Conservation (phyloP, 148 eudicot genomes). For the Amaranthus hypochondriacus region DNA sequence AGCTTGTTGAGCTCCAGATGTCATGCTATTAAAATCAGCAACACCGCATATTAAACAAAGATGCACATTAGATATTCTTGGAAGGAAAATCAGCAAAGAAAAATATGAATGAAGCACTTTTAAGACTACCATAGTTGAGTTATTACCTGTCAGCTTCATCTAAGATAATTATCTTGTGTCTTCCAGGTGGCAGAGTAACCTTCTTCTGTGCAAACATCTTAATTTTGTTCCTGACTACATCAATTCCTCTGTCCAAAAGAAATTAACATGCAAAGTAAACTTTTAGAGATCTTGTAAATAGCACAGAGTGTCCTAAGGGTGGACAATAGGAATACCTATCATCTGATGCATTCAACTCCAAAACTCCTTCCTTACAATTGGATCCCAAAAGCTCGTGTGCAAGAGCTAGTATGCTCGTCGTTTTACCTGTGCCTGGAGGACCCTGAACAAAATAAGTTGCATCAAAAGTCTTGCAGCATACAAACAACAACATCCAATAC, state of each 20-base stretch:
- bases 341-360: slow-evolving; percentile 97
- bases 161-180: slow-evolving; percentile 84
- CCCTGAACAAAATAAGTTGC: slow-evolving; percentile 39
- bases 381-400: slow-evolving; percentile 91
- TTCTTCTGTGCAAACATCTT: slow-evolving; percentile 99
- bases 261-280: not conserved
- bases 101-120: not conserved
- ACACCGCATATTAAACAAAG: not conserved
- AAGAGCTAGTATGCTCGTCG: slow-evolving; percentile 94
- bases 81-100: not conserved
- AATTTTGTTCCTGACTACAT: slow-evolving; percentile 95
- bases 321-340: slow-evolving; percentile 46
- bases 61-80: not conserved
- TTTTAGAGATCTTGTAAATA: not conserved
- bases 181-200: slow-evolving; percentile 86
- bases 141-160: slow-evolving; percentile 95
- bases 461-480: not conserved
- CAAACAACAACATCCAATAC: too few species aligned
- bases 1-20: slow-evolving; percentile 98
- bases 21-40: slow-evolving; percentile 60
- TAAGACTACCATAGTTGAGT: not conserved
- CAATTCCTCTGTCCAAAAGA: slow-evolving; percentile 60
- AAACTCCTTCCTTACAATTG: slow-evolving; percentile 75
- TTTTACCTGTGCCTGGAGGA: slow-evolving; percentile 96
- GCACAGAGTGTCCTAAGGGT: not conserved